These are phyloP conservation scores for Beauveria bassiana DNA, from an alignment of 2,329 filamentous ascomycete species.

Conservation along the genomic window DNA sequence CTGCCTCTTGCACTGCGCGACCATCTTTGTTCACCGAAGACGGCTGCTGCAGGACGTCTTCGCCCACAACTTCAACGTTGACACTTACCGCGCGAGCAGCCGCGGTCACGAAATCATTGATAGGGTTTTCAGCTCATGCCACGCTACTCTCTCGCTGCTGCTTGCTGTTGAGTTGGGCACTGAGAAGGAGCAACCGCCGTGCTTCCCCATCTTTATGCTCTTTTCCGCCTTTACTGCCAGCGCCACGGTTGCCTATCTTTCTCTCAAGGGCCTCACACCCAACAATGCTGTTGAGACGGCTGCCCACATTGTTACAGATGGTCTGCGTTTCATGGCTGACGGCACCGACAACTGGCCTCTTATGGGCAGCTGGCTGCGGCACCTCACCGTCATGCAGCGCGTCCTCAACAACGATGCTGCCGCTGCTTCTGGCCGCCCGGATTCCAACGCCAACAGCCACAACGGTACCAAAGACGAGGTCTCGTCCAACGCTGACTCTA, in stretches of 20 bases:
- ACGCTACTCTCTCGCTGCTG: conserved; percentile 49
- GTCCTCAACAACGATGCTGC: conserved; percentile 47
- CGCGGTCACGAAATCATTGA: conserved; percentile 47
- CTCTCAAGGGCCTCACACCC: conserved; percentile 53
- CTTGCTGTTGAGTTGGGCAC: conserved; percentile 47
- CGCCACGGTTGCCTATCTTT: conserved; percentile 53
- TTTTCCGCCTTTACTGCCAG: conserved; percentile 55
- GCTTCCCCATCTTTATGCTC: conserved; percentile 56
- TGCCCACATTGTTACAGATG: conserved; percentile 48
- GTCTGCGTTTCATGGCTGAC: conserved; percentile 50
- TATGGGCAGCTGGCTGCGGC: conserved; percentile 51
- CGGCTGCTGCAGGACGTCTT: conserved; percentile 51
- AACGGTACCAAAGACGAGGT: conserved; percentile 44
- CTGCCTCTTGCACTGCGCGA: conserved; percentile 52
- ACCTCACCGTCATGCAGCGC: conserved; percentile 54
- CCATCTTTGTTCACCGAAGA: conserved; percentile 53
- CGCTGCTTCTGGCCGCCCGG: conserved; percentile 26
- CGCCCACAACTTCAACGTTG: conserved; percentile 41
- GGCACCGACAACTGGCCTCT: conserved; percentile 53
- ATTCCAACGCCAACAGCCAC: conserved; percentile 21
- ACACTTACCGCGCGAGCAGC: conserved; percentile 44
- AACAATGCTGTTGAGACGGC: conserved; percentile 49
- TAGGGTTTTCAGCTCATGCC: conserved; percentile 50
- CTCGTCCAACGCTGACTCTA: conserved; percentile 47
- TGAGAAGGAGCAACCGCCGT: conserved; percentile 51